Conservation (phyloP, 2,329 filamentous ascomycete species). For the Monosporascus sp. region DNA sequence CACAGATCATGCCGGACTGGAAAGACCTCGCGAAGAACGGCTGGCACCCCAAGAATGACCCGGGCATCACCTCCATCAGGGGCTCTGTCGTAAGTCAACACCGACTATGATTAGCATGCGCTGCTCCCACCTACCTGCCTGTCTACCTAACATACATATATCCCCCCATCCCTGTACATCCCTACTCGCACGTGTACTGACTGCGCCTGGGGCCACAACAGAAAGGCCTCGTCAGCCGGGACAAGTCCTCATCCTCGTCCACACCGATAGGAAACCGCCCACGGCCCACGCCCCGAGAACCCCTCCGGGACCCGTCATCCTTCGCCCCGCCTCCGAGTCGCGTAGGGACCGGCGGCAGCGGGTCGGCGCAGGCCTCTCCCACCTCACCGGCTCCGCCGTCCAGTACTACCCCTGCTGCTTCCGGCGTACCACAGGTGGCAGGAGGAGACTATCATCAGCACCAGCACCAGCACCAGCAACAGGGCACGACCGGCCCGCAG, state of each 20-base stretch:
- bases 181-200: conserved; percentile 4
- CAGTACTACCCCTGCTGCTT: conserved; percentile 32
- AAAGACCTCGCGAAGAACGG: conserved; percentile 46
- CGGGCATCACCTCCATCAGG: conserved; percentile 30
- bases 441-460: conserved; percentile 15
- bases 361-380: conserved; percentile 18
- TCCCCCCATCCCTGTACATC: neutral
- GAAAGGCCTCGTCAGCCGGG: conserved; percentile 42
- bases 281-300: conserved; percentile 56
- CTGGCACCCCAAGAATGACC: conserved; percentile 46
- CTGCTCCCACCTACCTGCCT: conserved; percentile 5
- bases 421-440: conserved; percentile 1
- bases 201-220: conserved; percentile 17
- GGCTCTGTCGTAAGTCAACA: conserved; percentile 38
- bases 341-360: conserved; percentile 16
- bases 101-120: neutral
- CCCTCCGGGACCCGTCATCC: conserved; percentile 67
- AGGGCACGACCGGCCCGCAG: conserved; percentile 59
- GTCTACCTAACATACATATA: too few species aligned
- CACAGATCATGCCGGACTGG: conserved; percentile 38
- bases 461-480: conserved; percentile 26
- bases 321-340: conserved; percentile 80
- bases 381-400: conserved; percentile 31
- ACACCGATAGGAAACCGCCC: conserved; percentile 26
- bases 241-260: conserved; percentile 19